Percentiles rank a stretch among this genome's conserved stretches.
Conservation (phyloP, 768 basidiomycete genomes). For the Mycena latifolia region DNA sequence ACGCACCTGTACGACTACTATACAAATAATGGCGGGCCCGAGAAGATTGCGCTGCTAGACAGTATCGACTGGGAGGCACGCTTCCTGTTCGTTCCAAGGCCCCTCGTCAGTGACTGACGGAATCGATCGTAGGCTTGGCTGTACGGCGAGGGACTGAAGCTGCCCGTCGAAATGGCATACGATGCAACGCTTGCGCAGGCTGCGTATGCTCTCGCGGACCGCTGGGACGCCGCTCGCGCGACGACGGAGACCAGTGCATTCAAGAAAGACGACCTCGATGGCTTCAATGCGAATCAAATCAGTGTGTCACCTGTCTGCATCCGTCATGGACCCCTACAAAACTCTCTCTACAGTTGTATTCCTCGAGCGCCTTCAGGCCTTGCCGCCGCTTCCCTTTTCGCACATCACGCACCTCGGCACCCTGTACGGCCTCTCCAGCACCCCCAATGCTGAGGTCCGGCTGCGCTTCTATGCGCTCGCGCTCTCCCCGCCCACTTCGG, state of each 20-base stretch:
- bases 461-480: conserved; percentile 83
- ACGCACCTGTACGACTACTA: conserved; percentile 82
- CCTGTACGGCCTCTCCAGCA: conserved; percentile 60
- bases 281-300: conserved; percentile 83
- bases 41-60: conserved; percentile 75
- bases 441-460: conserved; percentile 84
- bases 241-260: conserved; percentile 62
- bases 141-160: conserved; percentile 78
- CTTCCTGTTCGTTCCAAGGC: neutral
- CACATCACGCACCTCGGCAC: conserved; percentile 57
- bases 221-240: conserved; percentile 77
- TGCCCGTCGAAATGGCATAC: conserved; percentile 76
- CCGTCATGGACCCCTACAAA: neutral
- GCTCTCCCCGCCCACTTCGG: conserved; percentile 60
- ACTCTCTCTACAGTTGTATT: conserved; percentile 71
- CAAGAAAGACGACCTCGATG: conserved; percentile 67
- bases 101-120: neutral
- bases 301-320: conserved; percentile 53
- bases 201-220: conserved; percentile 77
- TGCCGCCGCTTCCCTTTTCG: conserved; percentile 67
- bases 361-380: conserved; percentile 80
- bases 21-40: conserved; percentile 64
- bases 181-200: conserved; percentile 78
- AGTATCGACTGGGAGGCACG: conserved; percentile 84
- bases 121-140: conserved; percentile 75